Evolutionary conservation across 768 basidiomycete species (phyloP).

Genomic region (Tulasnella sp.): DNA sequence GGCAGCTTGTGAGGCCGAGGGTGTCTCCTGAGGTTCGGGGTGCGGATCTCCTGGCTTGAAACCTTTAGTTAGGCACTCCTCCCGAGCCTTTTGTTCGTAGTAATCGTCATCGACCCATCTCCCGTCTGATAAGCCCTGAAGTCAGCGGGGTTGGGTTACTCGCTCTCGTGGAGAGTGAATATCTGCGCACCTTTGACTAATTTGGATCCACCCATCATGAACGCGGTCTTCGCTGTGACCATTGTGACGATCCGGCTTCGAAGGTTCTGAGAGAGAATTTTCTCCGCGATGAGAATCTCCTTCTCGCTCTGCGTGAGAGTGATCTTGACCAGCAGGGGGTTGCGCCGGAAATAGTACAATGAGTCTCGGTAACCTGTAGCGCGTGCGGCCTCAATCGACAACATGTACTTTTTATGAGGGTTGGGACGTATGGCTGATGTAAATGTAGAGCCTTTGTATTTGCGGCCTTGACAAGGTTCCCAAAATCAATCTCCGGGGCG

Average conservation of each 20-base stretch:
- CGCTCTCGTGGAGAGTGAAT: neutral
- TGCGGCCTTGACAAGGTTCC: conserved; percentile 49
- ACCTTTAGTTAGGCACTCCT: conserved; percentile 69
- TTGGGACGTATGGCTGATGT: conserved; percentile 65
- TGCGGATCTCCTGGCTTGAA: conserved; percentile 58
- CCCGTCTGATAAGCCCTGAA: conserved; percentile 46
- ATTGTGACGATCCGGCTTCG: conserved; percentile 88
- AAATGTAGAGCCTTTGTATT: conserved; percentile 85
- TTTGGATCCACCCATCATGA: conserved; percentile 88
- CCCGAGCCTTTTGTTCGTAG: conserved; percentile 73
- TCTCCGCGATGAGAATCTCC: conserved; percentile 78
- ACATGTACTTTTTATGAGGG: conserved; percentile 78
- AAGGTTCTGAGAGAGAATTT: conserved; percentile 80
- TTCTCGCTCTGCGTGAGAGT: conserved; percentile 85
- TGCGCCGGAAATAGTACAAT: conserved; percentile 93
- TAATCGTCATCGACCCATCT: conserved; percentile 93
- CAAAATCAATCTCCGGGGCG: conserved; percentile 4
- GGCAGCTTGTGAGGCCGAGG: conserved; percentile 30
- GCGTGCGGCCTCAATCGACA: conserved; percentile 94
- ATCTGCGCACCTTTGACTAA: conserved; percentile 61
- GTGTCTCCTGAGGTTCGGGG: conserved; percentile 27
- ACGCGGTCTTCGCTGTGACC: conserved; percentile 84
- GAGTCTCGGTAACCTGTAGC: conserved; percentile 95
- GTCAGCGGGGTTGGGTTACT: neutral
- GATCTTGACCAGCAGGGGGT: conserved; percentile 80